Base-by-base conservation (phyloP, 1,284 basidiomycete genomes). In the Dichomitus squalens region DNA sequence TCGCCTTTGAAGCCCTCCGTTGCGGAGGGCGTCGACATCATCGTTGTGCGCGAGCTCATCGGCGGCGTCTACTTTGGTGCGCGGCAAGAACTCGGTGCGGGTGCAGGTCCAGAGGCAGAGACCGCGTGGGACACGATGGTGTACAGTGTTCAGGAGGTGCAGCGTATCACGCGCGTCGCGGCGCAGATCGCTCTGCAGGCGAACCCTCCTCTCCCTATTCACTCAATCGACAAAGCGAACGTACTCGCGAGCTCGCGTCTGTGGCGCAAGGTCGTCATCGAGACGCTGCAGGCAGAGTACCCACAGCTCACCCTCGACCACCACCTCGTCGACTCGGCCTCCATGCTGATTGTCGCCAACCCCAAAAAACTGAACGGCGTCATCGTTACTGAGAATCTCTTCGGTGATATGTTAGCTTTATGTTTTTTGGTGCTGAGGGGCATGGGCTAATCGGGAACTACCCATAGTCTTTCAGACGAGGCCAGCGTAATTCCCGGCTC, bases 211-310 rank as follows among this genome's bases (percentile, higher is more conserved):
- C 82, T 96, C 47, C 82, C 87, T 46, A 88, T 99, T 59, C 93
- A 95, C 75, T 96, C 94, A 2, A 85, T 99, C 74, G 97, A 99
- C 82, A 99, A 99, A 78, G 97, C 97, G 56, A 99, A 99, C 73
- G 97, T 99, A 29, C 86, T 99, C 51, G 97, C 97, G 38, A 95
- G 89, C 67, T 96, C 93, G 39, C 82, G 97, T 48, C 79, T 99
- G 47, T 99, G 97, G 97, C 82, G 97, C 57, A 94, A 89, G 72
- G 90, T 93, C 29, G 95, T 96, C 53, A 90, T 84, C 2, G 92
- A 96, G 71, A 87, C 92, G 12, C 75, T 96, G 66, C 76, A 83
- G 57, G 83, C 83, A 36, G 95, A 98, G 73, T 97, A 91, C 75
- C 94, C 95, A 9, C 87, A 95, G 69, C 75, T 98, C 39, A 80